Percentiles rank a stretch among this genome's conserved stretches.
Conservation (phyloP, 805 yeast species). For the Barnettozyma botsteinii region DNA sequence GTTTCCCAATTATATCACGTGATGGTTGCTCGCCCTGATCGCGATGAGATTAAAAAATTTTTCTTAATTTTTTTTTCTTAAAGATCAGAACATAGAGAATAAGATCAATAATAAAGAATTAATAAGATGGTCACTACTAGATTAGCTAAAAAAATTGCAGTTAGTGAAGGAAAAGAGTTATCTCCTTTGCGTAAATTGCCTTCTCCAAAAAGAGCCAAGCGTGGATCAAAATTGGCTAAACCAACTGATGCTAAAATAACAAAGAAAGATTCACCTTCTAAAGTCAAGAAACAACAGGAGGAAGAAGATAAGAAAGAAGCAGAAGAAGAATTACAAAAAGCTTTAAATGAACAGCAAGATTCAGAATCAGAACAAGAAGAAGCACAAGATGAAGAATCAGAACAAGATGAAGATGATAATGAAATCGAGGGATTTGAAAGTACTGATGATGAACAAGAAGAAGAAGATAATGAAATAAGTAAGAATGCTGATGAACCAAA, state of each 20-base stretch:
- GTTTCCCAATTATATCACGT: background rate
- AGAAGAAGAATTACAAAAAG: background rate
- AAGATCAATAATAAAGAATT: background rate
- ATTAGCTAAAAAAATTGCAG: constrained; percentile 5
- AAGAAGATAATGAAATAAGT: constrained; percentile 25
- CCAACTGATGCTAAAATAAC: background rate
- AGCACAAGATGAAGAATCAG: constrained; percentile 8
- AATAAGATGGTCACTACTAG: constrained; percentile 10
- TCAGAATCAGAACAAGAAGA: constrained; percentile 8
- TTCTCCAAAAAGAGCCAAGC: constrained; percentile 9
- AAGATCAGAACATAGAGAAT: too few species aligned
- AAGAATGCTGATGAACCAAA: constrained; percentile 15
- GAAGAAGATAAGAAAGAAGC: constrained; percentile 13
- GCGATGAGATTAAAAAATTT: background rate
- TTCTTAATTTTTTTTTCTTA: background rate
- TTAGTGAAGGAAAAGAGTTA: constrained; percentile 6
- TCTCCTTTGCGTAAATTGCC: constrained; percentile 6
- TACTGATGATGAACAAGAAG: constrained; percentile 22
- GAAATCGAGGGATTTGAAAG: constrained; percentile 15
- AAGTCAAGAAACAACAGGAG: constrained; percentile 16
- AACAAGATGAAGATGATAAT: constrained; percentile 8
- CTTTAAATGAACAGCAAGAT: background rate
- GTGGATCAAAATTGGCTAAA: constrained; percentile 5
- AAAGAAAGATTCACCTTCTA: background rate
- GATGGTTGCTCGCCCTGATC: background rate